Base-by-base conservation (phyloP, 345 rosid species). In the Camelina neglecta region DNA sequence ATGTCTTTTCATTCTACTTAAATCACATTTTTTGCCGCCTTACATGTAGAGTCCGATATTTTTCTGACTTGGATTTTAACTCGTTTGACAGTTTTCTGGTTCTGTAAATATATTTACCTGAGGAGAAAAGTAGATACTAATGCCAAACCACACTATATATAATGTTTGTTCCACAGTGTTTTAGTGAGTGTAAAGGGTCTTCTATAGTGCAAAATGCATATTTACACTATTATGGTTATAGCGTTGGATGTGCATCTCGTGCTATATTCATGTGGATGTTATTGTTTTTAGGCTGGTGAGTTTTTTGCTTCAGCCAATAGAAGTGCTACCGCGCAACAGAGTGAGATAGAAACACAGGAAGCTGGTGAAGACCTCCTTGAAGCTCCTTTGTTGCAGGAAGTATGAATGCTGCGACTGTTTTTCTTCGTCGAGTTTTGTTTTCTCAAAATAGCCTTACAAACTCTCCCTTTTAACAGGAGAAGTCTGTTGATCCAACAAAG, bases 281-380 rank as follows among this genome's bases (percentile, higher is more conserved):
- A 44, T 54, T 8, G 8, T 64, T 36, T 73, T 7, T 58, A 92
- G 99, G 96, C 90, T 80, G 89, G 91, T 85, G 97, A 83, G 48
- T 81, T 90, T 80, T 90, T 90, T 77, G 69, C 91, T 82, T 87
- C 90, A 29, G 98, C 95, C 72, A 89, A 86, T 77, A 82, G 78
- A 80, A 82, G 79, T 74, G 97, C 97, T 69, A 62, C 93, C 20
- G 86, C 90, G 33, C 92, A 81, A 78, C 93, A 88, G 73, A 86
- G 89, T 82, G 98, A 89, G 81, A 75, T 82, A 45, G 93, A 81
- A 80, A 83, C 96, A 47, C 79, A 41, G n/a, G 83, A 81, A 77
- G 73, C 23, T 67, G 91, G 71, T 44, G 94, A 87, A 78, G 91
- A 79, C 79, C 80, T 85, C 49, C 69, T 92, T 48, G 93, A 90